phyloP scores from a whole-genome alignment of 805 yeast species.

The Scheffersomyces lignosus region DNA sequence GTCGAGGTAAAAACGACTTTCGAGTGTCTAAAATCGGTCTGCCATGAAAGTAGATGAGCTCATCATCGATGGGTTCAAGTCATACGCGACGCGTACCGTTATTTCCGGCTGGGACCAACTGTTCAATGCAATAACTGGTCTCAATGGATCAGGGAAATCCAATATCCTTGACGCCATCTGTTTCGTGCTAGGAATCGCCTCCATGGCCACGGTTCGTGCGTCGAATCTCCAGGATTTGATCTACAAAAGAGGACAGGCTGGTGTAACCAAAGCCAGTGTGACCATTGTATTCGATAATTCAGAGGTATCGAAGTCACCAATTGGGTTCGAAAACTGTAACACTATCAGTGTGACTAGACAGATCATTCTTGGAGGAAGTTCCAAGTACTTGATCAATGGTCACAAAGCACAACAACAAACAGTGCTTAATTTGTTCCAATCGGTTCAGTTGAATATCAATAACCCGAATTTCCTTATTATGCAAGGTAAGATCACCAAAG shows the following conservation, averaged over 20 bases:
- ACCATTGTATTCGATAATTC: slow-evolving; percentile 91
- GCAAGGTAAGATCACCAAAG: slow-evolving; percentile 99
- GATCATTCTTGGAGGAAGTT: slow-evolving; percentile 84
- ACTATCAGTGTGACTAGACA: slow-evolving; percentile 92
- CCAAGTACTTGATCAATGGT: slow-evolving; percentile 91
- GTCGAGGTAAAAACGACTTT: no score
- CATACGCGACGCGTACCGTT: slow-evolving; percentile 95
- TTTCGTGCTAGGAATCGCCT: slow-evolving; percentile 94
- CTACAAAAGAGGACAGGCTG: slow-evolving; percentile 97
- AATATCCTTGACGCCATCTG: slow-evolving; percentile 96
- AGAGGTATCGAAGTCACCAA: slow-evolving; percentile 76
- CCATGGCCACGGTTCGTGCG: slow-evolving; percentile 95
- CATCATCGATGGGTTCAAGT: slow-evolving; percentile 95
- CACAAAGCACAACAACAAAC: slow-evolving; percentile 95
- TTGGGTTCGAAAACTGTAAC: slow-evolving; percentile 75
- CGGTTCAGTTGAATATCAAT: slow-evolving; percentile 92
- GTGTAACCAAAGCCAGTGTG: slow-evolving; percentile 94
- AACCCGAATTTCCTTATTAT: slow-evolving; percentile 96
- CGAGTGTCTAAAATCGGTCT: no score
- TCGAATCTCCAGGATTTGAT: slow-evolving; percentile 90
- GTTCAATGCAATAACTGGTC: slow-evolving; percentile 96
- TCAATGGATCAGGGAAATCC: slow-evolving; percentile 97
- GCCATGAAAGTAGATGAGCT: slow-evolving; percentile 97
- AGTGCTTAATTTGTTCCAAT: slow-evolving; percentile 85
- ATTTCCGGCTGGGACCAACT: slow-evolving; percentile 94